phyloP scores from a whole-genome alignment of 768 basidiomycete species.

The Daedaleopsis sinensis region DNA sequence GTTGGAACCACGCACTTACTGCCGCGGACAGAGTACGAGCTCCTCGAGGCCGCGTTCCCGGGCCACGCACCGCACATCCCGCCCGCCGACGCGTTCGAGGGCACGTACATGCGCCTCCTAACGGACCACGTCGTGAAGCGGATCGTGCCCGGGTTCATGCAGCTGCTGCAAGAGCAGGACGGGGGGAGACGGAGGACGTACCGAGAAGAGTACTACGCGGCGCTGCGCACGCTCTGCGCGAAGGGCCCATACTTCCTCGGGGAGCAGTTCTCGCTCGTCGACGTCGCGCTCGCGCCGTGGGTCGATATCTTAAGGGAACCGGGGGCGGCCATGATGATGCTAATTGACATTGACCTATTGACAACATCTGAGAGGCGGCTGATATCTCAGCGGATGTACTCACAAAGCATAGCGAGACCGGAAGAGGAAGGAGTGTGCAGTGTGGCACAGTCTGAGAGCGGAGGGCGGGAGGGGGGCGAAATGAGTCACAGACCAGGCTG shows the following conservation, averaged over 20 bases:
- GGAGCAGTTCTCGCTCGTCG: conserved; percentile 54
- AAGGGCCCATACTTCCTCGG: conserved; percentile 61
- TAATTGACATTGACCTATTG: too few relatives aligned
- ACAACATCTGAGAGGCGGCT: too few relatives aligned
- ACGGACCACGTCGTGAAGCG: conserved; percentile 57
- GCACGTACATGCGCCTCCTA: conserved; percentile 58
- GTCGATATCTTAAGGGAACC: conserved; percentile 46
- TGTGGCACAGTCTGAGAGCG: too few relatives aligned
- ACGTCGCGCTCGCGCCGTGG: conserved; percentile 62
- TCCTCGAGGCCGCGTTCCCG: conserved; percentile 65
- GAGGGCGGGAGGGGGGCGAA: too few relatives aligned
- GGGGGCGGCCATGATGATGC: too few relatives aligned
- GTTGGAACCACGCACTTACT: too few relatives aligned
- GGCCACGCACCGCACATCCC: conserved; percentile 48
- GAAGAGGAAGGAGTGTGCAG: too few relatives aligned
- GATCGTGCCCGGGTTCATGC: conserved; percentile 54
- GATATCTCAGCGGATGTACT: too few relatives aligned
- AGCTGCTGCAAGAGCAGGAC: conserved; percentile 39
- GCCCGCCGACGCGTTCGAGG: conserved; percentile 52
- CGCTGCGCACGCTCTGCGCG: conserved; percentile 39
- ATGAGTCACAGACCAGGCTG: too few relatives aligned
- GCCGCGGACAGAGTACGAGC: too few relatives aligned
- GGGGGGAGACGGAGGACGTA: conserved; percentile 38
- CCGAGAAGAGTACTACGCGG: conserved; percentile 41
- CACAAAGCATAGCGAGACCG: too few relatives aligned